phyloP scores from a whole-genome alignment of 441 rosid species.

The Euphorbia celastroides region DNA sequence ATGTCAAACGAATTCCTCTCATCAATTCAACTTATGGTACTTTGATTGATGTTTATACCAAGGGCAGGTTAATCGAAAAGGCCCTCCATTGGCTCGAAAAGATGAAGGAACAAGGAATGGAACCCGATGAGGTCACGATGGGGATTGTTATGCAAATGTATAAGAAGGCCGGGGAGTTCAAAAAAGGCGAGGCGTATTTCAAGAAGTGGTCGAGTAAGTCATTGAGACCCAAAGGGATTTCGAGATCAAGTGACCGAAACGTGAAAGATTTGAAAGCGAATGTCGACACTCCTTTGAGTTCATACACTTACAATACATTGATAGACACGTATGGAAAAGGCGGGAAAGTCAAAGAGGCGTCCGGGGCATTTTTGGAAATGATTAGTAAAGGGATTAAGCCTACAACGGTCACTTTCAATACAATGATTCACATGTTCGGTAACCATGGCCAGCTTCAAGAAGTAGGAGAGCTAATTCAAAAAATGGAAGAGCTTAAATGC shows the following conservation, averaged over 20 bases:
- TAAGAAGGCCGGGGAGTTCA: conserved; percentile 71
- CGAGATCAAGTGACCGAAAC: too few species aligned
- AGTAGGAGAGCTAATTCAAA: conserved; percentile 53
- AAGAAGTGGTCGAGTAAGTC: conserved; percentile 61
- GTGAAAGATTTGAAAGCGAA: conserved; percentile 18
- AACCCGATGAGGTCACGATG: conserved; percentile 75
- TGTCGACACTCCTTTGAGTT: conserved; percentile 43
- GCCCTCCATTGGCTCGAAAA: conserved; percentile 69
- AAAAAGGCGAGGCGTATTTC: conserved; percentile 66
- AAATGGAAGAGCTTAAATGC: conserved; percentile 66
- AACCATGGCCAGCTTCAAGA: conserved; percentile 56
- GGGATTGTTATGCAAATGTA: conserved; percentile 79
- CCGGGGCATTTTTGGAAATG: conserved; percentile 54
- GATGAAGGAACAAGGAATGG: conserved; percentile 67
- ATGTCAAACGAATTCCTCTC: conserved; percentile 36
- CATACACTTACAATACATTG: conserved; percentile 65
- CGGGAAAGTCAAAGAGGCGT: conserved; percentile 66
- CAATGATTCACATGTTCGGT: conserved; percentile 81
- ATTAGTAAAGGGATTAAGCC: conserved; percentile 61
- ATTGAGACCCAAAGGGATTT: conserved; percentile 23
- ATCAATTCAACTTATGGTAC: conserved; percentile 84
- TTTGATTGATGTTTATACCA: conserved; percentile 74
- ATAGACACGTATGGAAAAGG: conserved; percentile 85
- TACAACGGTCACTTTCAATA: conserved; percentile 79
- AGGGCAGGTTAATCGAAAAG: conserved; percentile 55